Evolutionary conservation across 768 basidiomycete species (phyloP).

Genomic region (Lentinus brumalis): DNA sequence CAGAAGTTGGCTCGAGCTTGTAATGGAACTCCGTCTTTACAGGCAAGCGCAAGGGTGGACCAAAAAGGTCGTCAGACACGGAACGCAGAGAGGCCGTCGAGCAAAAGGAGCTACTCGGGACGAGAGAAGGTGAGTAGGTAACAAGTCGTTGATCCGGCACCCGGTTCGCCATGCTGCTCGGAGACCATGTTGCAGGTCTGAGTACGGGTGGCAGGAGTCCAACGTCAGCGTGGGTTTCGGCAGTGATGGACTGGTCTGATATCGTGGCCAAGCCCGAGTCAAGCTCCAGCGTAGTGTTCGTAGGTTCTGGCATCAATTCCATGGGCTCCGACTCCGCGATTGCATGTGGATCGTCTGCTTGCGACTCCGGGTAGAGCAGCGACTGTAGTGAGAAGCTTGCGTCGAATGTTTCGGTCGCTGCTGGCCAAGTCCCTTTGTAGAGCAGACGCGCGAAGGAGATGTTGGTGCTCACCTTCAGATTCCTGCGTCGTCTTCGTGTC

Average conservation of each 20-base stretch:
- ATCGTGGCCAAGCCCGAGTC: not conserved
- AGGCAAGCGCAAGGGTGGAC: not conserved
- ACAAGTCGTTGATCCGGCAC: not conserved
- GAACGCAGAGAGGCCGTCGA: slow-evolving; percentile 3
- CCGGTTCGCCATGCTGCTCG: not conserved
- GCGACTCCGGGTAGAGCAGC: no score
- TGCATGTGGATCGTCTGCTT: no score
- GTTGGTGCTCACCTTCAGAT: no score
- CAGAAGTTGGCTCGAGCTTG: not conserved
- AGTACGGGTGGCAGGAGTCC: slow-evolving; percentile 1
- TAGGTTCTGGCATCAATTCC: not conserved
- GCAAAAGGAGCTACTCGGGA: not conserved
- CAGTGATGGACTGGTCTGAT: not conserved
- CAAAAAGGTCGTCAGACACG: not conserved
- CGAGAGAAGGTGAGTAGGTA: not conserved
- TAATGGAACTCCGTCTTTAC: slow-evolving; percentile 8
- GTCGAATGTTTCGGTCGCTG: no score
- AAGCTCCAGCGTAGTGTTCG: no score
- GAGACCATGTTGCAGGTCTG: slow-evolving; percentile 15
- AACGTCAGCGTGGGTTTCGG: not conserved
- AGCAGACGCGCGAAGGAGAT: no score
- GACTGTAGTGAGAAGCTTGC: no score
- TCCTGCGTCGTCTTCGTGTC: no score
- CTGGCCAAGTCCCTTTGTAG: no score
- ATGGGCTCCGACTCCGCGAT: no score